Conservation (phyloP, 306 rosid genomes). For the Cicer bijugum region DNA sequence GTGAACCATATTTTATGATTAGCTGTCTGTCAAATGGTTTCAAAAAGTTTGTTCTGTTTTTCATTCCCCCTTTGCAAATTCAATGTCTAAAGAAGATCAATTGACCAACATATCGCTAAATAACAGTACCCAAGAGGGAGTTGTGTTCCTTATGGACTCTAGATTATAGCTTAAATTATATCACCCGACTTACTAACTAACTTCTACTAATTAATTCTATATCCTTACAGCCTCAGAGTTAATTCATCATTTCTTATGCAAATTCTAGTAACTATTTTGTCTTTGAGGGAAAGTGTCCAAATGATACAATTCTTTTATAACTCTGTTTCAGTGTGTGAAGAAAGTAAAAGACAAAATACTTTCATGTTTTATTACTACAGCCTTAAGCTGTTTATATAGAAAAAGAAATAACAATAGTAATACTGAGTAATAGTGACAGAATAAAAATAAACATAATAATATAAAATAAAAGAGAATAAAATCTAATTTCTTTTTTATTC, state of each 20-base stretch:
- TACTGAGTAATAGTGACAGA: too few relatives aligned
- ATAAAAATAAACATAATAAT: too few relatives aligned
- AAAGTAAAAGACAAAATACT: too few relatives aligned
- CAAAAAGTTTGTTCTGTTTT: not conserved
- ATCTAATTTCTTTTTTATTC: too few relatives aligned
- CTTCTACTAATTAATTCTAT: too few relatives aligned
- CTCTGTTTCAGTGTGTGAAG: slow-evolving; percentile 28
- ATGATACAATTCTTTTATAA: slow-evolving; percentile 31
- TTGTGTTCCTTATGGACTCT: slow-evolving; percentile 31
- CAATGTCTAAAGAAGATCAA: slow-evolving; percentile 34
- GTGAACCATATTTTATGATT: slow-evolving; percentile 21
- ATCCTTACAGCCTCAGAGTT: slow-evolving; percentile 11
- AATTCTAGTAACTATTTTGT: slow-evolving; percentile 10
- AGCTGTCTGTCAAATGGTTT: slow-evolving; percentile 33
- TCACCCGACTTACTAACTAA: not conserved
- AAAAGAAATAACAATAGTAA: too few relatives aligned
- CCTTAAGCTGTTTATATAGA: too few relatives aligned
- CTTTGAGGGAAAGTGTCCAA: slow-evolving; percentile 26
- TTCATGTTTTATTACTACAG: too few relatives aligned
- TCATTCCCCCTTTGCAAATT: not conserved
- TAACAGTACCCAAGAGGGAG: slow-evolving; percentile 15
- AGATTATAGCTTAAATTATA: not conserved
- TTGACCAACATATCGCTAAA: not conserved
- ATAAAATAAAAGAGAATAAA: too few relatives aligned
- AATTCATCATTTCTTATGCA: slow-evolving; percentile 25